These are phyloP conservation scores for Lepidopterella palustris DNA, from an alignment of 495 filamentous ascomycete genomes.

Conservation along the genomic window DNA sequence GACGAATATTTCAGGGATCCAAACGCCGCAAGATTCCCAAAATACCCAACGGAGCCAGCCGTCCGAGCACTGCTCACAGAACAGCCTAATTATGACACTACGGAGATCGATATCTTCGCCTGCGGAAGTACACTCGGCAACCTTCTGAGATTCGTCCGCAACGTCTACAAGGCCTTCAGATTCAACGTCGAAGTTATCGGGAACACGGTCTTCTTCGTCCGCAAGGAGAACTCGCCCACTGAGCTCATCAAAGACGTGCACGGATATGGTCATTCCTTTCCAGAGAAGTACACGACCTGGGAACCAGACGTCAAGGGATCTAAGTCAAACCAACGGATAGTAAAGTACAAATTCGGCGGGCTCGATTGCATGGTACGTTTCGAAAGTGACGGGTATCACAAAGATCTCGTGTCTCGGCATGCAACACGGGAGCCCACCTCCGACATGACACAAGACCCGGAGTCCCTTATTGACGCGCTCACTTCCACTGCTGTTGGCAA, in stretches of 20 bases:
- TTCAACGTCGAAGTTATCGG: slow-evolving; percentile 55
- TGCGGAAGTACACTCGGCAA: slow-evolving; percentile 58
- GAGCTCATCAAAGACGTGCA: slow-evolving; percentile 45
- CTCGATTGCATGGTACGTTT: slow-evolving; percentile 52
- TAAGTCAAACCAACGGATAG: slow-evolving; percentile 55
- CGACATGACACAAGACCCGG: background rate
- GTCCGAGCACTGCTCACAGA: slow-evolving; percentile 42
- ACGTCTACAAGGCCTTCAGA: slow-evolving; percentile 46
- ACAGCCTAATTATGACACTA: slow-evolving; percentile 36
- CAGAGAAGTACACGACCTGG: slow-evolving; percentile 59
- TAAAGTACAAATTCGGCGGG: slow-evolving; percentile 53
- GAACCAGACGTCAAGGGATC: slow-evolving; percentile 44
- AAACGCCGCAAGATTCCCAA: slow-evolving; percentile 53
- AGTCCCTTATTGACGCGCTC: slow-evolving; percentile 5
- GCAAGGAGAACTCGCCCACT: slow-evolving; percentile 50
- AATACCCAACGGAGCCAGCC: slow-evolving; percentile 53
- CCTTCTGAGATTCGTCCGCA: slow-evolving; percentile 48
- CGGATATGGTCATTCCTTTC: slow-evolving; percentile 61
- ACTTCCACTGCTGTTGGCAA: background rate
- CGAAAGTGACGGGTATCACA: slow-evolving; percentile 55
- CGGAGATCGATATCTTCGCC: slow-evolving; percentile 51
- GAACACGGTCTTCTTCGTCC: slow-evolving; percentile 56
- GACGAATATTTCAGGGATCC: slow-evolving; percentile 54
- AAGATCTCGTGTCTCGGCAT: background rate
- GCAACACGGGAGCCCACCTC: background rate